Evolutionary conservation across 1,284 basidiomycete species (phyloP), one percentile per base, ranked within the genome.

Genomic region (Austroboletus niveus): DNA sequence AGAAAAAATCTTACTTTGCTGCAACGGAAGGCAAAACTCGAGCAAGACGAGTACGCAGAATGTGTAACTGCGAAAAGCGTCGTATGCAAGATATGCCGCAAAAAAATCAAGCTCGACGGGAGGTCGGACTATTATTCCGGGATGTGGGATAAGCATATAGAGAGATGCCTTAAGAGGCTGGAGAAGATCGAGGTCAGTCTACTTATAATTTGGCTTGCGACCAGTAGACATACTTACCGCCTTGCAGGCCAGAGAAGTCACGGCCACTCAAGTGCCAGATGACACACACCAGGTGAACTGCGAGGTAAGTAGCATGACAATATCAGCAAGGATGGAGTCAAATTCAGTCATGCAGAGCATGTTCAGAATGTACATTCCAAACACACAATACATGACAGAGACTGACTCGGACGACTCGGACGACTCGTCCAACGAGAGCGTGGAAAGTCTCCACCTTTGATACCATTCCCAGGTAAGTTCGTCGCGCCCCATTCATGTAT

Each of bases 101-200:
- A 43, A 49, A 54, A 52, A 30, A 67, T 67, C 35, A 71, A 69
- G 41, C 66, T 67, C 12, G 69, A 67, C 41, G 70, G 69, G 47
- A 45, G 65, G 43, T 70, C 69, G 2, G 46, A 55, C 34, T 71
- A 71, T 51, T 71, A 71, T 27, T 66, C 65, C 24, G 65, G 65
- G 5, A 15, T 67, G 3, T 67, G 65, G 65, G 32, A 44, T 42
- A 67, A 67, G 51, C 65, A 67, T 41, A 58, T 42, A 36, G 17
- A 48, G 4, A 67, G 71, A 53, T 67, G 69, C 41, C 54, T 67
- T 42, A 53, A 55, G 44, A 60, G 51, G 27, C 48, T 24, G 22
- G 5, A 24, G 22, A 24, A 24, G 22, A 24, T 62, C 4, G 57
- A 70, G 63, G 65, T 70, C 10, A 68, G 64, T 53, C 12, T 15